These are phyloP conservation scores for Sclerotinia spermophila DNA, from an alignment of 2,329 filamentous ascomycete genomes.

Conservation along the genomic window DNA sequence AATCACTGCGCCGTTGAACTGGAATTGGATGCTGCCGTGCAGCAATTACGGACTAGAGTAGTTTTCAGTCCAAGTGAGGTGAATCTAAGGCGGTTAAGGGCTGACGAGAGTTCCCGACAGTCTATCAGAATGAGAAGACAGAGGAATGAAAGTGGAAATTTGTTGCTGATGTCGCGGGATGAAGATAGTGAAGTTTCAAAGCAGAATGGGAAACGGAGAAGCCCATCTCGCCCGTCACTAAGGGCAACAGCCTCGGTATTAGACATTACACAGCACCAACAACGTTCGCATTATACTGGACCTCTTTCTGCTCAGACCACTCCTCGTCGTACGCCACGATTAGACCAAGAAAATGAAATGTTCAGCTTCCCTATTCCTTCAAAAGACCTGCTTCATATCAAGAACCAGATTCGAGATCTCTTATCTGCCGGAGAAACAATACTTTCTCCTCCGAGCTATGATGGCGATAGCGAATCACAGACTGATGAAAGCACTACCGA, in stretches of 20 bases:
- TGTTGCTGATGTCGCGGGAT: constrained; percentile 12
- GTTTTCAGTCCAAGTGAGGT: constrained; percentile 38
- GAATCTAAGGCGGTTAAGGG: constrained; percentile 33
- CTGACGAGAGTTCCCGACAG: constrained; percentile 22
- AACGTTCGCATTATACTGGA: constrained; percentile 18
- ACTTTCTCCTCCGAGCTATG: constrained; percentile 30
- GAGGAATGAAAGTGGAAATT: constrained; percentile 28
- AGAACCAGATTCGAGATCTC: constrained; percentile 26
- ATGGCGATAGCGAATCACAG: constrained; percentile 34
- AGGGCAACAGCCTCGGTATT: constrained; percentile 26
- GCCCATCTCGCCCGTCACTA: constrained; percentile 26
- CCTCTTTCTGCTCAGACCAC: constrained; percentile 24
- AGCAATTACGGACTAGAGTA: constrained; percentile 62
- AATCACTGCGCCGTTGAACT: constrained; percentile 88
- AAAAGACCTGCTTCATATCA: constrained; percentile 19
- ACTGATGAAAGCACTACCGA: constrained; percentile 35
- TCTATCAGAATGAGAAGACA: constrained; percentile 23
- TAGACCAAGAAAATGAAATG: constrained; percentile 16
- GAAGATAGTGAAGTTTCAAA: constrained; percentile 21
- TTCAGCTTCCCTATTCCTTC: constrained; percentile 22
- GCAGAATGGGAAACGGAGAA: constrained; percentile 13
- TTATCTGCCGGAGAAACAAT: constrained; percentile 34
- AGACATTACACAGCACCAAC: constrained; percentile 19
- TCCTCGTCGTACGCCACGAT: constrained; percentile 22
- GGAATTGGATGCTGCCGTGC: constrained; percentile 73